These are phyloP conservation scores for Agroathelia rolfsii DNA, from an alignment of 1,284 basidiomycete species.

Conservation along the genomic window DNA sequence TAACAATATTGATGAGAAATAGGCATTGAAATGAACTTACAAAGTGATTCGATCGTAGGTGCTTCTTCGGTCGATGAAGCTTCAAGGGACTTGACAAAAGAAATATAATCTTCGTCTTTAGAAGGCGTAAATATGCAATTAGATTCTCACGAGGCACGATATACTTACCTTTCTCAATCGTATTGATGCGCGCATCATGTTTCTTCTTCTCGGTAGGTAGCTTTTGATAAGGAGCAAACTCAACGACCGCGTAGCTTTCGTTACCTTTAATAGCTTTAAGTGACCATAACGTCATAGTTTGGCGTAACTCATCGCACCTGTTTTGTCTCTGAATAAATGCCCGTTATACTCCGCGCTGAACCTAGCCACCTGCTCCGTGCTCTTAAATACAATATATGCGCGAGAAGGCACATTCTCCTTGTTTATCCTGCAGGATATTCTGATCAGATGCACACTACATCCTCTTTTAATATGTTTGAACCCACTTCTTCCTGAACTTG, in stretches of 20 bases:
- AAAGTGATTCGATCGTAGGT: conserved; percentile 49
- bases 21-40: conserved; percentile 29
- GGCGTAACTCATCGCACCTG: conserved; percentile 65
- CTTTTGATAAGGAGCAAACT: conserved; percentile 91
- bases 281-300: too few relatives aligned
- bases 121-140: background rate
- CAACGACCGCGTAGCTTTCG: conserved; percentile 82
- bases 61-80: conserved; percentile 40
- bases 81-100: conserved; percentile 64
- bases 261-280: too few relatives aligned
- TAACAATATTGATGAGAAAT: conserved; percentile 6
- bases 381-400: conserved; percentile 88
- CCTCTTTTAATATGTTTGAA: conserved; percentile 9
- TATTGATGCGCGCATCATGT: conserved; percentile 55
- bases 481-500: conserved; percentile 64
- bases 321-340: conserved; percentile 85
- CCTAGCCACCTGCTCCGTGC: conserved; percentile 54
- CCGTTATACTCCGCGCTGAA: conserved; percentile 89
- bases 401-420: conserved; percentile 80
- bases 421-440: conserved; percentile 39
- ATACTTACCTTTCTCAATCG: conserved; percentile 63
- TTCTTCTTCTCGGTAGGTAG: conserved; percentile 69
- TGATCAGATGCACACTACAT: too few relatives aligned
- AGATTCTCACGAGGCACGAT: background rate
- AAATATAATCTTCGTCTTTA: conserved; percentile 71